These are phyloP conservation scores for Mycena albidolilacea DNA, from an alignment of 768 basidiomycete genomes.

Conservation along the genomic window DNA sequence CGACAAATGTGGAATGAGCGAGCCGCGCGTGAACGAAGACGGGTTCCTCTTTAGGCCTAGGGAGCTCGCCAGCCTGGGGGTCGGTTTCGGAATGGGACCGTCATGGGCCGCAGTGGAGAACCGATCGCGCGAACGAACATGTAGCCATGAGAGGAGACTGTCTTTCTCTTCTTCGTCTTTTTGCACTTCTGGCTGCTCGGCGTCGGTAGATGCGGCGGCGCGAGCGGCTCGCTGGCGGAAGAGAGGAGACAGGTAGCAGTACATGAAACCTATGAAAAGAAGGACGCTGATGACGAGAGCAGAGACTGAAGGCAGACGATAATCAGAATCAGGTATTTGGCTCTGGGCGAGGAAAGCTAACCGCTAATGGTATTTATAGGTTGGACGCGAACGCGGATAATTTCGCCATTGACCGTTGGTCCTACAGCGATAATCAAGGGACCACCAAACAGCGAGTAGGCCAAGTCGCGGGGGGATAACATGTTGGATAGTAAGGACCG, in stretches of 20 bases:
- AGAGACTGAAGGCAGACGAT: slow-evolving; percentile 36
- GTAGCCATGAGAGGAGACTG: slow-evolving; percentile 46
- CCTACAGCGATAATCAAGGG: slow-evolving; percentile 37
- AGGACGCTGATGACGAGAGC: slow-evolving; percentile 42
- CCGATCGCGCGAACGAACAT: slow-evolving; percentile 48
- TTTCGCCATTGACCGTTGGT: slow-evolving; percentile 38
- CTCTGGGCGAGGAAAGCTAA: slow-evolving; percentile 11
- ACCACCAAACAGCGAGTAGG: slow-evolving; percentile 37
- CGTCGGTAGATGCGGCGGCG: slow-evolving; percentile 3
- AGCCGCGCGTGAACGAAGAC: slow-evolving; percentile 39
- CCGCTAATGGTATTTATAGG: slow-evolving; percentile 41
- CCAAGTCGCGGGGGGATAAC: slow-evolving; percentile 28
- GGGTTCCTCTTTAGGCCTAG: slow-evolving; percentile 23
- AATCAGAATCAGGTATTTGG: not conserved
- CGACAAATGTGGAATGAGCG: slow-evolving; percentile 35
- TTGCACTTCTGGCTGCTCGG: slow-evolving; percentile 34
- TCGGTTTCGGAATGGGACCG: slow-evolving; percentile 17
- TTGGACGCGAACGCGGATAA: slow-evolving; percentile 37
- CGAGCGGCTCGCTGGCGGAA: slow-evolving; percentile 28
- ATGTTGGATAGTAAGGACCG: slow-evolving; percentile 36
- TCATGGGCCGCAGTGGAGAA: slow-evolving; percentile 40
- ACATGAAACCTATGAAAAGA: slow-evolving; percentile 45
- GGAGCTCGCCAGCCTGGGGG: slow-evolving; percentile 13
- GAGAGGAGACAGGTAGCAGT: slow-evolving; percentile 45
- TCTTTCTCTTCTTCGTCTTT: slow-evolving; percentile 40